A percentile compares a stretch with the other conserved stretches of the same genome.
Evolutionary conservation across 2,329 filamentous ascomycete species (phyloP).

Genomic region (Trichoderma koningiopsis): DNA sequence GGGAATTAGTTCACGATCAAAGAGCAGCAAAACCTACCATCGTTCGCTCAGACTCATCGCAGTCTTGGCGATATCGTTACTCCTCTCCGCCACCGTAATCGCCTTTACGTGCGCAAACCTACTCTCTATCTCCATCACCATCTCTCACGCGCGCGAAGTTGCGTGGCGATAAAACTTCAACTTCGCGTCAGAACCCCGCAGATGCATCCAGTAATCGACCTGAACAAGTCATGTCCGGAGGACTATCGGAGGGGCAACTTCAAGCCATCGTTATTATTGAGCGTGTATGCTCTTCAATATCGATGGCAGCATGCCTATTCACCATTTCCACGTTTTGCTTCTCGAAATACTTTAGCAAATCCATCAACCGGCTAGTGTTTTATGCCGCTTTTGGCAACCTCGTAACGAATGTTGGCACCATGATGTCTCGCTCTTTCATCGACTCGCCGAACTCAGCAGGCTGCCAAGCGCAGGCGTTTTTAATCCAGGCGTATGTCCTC

Average conservation of each 20-base stretch:
- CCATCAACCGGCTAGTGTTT: conserved; percentile 79
- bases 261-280: conserved; percentile 13
- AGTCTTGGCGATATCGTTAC: background rate
- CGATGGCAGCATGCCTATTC: conserved; percentile 63
- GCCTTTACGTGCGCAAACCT: background rate
- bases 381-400: conserved; percentile 79
- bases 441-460: conserved; percentile 46
- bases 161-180: background rate
- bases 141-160: background rate
- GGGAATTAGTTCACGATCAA: background rate
- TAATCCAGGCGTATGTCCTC: conserved; percentile 69
- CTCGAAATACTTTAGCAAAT: conserved; percentile 70
- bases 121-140: background rate
- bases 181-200: background rate
- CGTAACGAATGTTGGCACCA: conserved; percentile 68
- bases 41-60: background rate
- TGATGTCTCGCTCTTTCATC: conserved; percentile 64
- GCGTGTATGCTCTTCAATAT: conserved; percentile 11
- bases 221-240: conserved; percentile 2
- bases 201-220: background rate
- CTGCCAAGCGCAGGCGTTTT: conserved; percentile 67
- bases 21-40: background rate
- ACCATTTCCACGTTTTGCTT: conserved; percentile 68
- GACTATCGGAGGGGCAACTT: conserved; percentile 16
- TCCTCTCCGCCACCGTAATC: background rate